These are phyloP conservation scores for Peribolospora kevripleyi DNA, from an alignment of 768 basidiomycete species.

Conservation along the genomic window DNA sequence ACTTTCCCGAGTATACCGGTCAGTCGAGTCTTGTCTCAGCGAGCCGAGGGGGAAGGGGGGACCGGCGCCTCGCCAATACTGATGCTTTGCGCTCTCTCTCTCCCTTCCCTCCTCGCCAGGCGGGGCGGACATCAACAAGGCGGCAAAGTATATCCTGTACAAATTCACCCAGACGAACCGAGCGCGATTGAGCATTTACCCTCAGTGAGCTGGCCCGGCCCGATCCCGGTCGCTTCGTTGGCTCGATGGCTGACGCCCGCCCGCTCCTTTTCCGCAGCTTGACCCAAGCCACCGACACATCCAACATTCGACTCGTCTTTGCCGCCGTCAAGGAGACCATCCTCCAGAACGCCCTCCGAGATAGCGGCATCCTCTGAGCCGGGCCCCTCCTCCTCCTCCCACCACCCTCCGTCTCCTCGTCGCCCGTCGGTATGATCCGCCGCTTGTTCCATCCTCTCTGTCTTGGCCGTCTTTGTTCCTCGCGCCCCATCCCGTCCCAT, in stretches of 20 bases:
- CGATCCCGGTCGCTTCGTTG: not conserved
- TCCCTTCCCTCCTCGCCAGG: conserved; percentile 7
- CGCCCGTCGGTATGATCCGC: no score
- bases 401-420: not conserved
- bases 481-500: no score
- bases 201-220: conserved; percentile 37
- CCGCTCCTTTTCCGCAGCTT: conserved; percentile 24
- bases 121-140: conserved; percentile 24
- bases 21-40: conserved; percentile 4
- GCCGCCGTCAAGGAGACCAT: conserved; percentile 86
- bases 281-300: conserved; percentile 72
- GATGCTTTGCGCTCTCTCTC: not conserved
- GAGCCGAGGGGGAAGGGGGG: conserved; percentile 6
- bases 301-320: conserved; percentile 54
- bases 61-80: not conserved
- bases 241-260: not conserved
- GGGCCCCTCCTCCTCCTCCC: no score
- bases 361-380: conserved; percentile 48
- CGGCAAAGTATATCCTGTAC: conserved; percentile 48
- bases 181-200: conserved; percentile 45
- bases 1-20: conserved; percentile 25
- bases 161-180: conserved; percentile 61
- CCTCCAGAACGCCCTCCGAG: conserved; percentile 60
- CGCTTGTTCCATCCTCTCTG: not conserved
- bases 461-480: no score